These are phyloP conservation scores for Epichloe brachyelytri DNA, from an alignment of 2,329 filamentous ascomycete genomes.

Conservation along the genomic window DNA sequence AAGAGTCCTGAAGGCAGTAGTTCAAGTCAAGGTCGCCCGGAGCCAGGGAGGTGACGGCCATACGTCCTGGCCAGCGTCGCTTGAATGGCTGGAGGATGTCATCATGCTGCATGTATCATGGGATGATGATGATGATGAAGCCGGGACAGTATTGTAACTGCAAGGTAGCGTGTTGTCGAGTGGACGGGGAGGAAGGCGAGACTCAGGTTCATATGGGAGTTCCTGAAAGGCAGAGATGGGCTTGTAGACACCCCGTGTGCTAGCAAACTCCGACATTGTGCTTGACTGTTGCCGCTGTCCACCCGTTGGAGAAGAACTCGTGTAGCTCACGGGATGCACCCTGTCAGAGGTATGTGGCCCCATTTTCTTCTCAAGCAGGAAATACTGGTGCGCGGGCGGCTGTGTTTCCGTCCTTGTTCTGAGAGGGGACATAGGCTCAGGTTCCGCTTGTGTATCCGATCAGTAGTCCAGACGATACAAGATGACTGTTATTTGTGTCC, in stretches of 20 bases:
- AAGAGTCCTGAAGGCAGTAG: conserved; percentile 2
- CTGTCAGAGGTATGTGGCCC: conserved; percentile 17
- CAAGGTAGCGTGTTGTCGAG: not conserved
- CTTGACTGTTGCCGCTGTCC: conserved; percentile 18
- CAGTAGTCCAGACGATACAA: not conserved
- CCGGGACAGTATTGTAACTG: conserved; percentile 6
- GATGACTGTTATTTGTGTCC: not conserved
- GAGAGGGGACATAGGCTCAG: not conserved
- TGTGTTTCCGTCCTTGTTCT: not conserved
- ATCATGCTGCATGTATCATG: conserved; percentile 5
- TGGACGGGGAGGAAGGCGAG: conserved; percentile 7
- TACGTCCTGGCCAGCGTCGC: conserved; percentile 9
- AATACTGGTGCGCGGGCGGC: conserved; percentile 4
- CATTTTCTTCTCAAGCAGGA: conserved; percentile 12
- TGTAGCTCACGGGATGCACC: conserved; percentile 20
- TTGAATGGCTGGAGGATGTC: conserved; percentile 4
- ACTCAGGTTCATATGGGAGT: conserved; percentile 12
- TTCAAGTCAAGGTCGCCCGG: not conserved
- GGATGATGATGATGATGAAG: conserved; percentile 10
- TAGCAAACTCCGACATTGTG: conserved; percentile 14
- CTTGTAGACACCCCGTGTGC: conserved; percentile 14
- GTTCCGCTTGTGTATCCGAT: not conserved
- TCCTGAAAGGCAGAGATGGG: conserved; percentile 12
- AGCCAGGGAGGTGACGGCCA: conserved; percentile 25
- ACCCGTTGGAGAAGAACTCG: conserved; percentile 14